phyloP scores from a whole-genome alignment of 306 rosid genomes.

The Lotus japonicus region DNA sequence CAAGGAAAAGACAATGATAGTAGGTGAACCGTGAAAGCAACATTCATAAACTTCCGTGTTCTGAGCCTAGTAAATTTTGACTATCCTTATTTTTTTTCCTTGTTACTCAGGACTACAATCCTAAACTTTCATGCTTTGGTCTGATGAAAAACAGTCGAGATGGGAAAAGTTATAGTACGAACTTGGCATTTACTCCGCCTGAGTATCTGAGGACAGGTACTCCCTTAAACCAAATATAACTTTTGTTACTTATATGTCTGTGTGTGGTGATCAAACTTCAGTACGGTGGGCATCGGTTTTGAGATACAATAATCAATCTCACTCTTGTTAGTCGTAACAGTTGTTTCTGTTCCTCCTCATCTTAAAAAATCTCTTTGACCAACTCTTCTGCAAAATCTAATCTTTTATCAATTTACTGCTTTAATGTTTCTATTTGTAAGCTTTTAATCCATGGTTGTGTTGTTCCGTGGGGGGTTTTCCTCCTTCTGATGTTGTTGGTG shows the following conservation, averaged over 20 bases:
- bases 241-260: not conserved
- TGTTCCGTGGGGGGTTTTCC: not conserved
- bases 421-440: not conserved
- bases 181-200: conserved; percentile 93
- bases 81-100: not conserved
- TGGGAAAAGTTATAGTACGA: conserved; percentile 96
- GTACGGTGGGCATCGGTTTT: not conserved
- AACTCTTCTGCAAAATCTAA: not conserved
- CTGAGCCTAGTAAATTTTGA: not conserved
- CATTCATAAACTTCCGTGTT: not conserved
- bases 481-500: not conserved
- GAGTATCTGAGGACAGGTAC: conserved; percentile 90
- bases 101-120: conserved; percentile 70
- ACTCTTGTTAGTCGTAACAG: not conserved
- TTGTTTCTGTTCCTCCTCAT: not conserved
- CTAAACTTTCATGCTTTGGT: conserved; percentile 95
- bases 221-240: not conserved
- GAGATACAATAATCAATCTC: not conserved
- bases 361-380: not conserved
- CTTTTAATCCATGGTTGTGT: not conserved
- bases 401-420: not conserved
- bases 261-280: conserved; percentile 4
- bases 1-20: not conserved
- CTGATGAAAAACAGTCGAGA: conserved; percentile 97
- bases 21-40: not conserved